phyloP scores from a whole-genome alignment of 768 basidiomycete species.

The Lactifluus pinguis region DNA sequence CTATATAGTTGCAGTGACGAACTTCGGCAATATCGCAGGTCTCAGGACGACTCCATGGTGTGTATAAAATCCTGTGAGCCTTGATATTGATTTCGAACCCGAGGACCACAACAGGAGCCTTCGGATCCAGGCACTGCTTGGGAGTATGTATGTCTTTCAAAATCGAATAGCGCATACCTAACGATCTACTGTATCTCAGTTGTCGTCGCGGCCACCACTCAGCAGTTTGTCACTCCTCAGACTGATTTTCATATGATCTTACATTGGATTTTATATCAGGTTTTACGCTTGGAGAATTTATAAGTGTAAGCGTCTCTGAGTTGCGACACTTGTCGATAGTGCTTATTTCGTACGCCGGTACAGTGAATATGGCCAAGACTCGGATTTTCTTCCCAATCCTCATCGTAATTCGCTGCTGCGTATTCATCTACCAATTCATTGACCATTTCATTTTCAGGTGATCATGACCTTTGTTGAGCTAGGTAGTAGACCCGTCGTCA shows the following conservation, averaged over 20 bases:
- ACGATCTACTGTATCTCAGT: background rate
- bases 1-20: background rate
- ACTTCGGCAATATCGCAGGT: slow-evolving; percentile 1
- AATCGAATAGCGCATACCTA: background rate
- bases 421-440: background rate
- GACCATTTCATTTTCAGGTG: background rate
- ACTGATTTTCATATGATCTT: background rate
- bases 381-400: background rate
- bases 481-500: background rate
- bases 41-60: background rate
- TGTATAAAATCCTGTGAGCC: background rate
- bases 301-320: background rate
- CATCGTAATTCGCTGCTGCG: background rate
- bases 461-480: background rate
- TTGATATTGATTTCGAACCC: background rate
- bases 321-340: background rate
- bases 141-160: background rate
- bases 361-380: background rate
- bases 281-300: slow-evolving; percentile 11
- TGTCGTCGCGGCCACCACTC: background rate
- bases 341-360: background rate
- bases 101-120: background rate
- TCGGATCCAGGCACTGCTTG: background rate
- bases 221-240: background rate
- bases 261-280: background rate